Base-by-base conservation (phyloP, 2,329 filamentous ascomycete genomes). In the Cordyceps farinosa region DNA sequence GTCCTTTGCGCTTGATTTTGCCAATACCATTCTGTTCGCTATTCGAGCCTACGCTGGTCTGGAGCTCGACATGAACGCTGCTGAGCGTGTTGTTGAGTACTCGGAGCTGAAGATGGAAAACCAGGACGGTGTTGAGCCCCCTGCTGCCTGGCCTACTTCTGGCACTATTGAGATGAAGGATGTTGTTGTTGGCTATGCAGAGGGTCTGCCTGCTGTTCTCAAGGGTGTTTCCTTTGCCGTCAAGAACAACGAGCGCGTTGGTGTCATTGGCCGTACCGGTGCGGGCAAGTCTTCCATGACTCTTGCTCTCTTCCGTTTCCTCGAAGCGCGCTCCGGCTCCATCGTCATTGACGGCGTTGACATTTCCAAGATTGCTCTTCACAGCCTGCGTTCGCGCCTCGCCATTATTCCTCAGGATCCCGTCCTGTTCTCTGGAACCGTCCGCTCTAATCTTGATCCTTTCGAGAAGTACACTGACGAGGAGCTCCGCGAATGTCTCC, bases 351-450 rank as follows among this genome's bases (percentile, higher is more conserved):
- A 93, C 69, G 90, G 89, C 0, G 68, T 91, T 13, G 89, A 93
- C 70, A 90, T 92, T 58, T 87, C 88, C 29, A 88, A 84, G 69
- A 84, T 93, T 69, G 84, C 84, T 61, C 80, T 93, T 0, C 82
- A 89, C 62, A 86, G 89, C 62, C 78, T 95, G 11, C 84, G 91
- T 30, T 88, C 85, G n/a, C 82, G 90, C 0, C 76, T 95, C 0
- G 89, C 90, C 44, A 93, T 95, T 67, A 94, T 95, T 61, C 90
- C 91, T 1, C 89, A 82, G 76, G 90, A 94, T 67, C 90, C 91
- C 0, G 90, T 93, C 1, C 81, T 95, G 7, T 94, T 95, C 76
- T 90, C 88, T 1, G 91, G 91, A 29, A 92, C 90, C 0, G 79
- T 95, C 27, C 83, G 90, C 48, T 86, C 82, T 50, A 94, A 94